Evolutionary conservation across 1,284 basidiomycete species (phyloP), one percentile per base, ranked within the genome.

Genomic region (Mycena sp.): DNA sequence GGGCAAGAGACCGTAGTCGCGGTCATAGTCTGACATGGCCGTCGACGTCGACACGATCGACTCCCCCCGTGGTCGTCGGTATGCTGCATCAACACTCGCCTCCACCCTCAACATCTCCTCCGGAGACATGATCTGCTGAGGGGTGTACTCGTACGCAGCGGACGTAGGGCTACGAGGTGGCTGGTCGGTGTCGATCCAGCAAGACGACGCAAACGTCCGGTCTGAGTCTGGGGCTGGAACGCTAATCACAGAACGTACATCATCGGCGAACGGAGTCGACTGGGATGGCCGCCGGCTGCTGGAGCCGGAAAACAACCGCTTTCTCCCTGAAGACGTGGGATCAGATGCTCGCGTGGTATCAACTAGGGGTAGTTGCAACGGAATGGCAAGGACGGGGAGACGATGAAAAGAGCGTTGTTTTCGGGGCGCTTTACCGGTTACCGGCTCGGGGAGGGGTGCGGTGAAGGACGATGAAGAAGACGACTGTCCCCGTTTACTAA

Each of bases 101-200:
- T 88, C 87, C 10, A 90, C 74, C 72, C 81, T 80, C 28, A 86
- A 80, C 78, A 90, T 82, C 58, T 90, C 86, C 23, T 85, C 87
- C 17, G 87, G 85, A 14, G 87, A 85, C 81, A 89, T 83, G 67
- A 88, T 90, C 46, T 84, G 85, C 71, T 88, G 85, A 11, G 87
- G 85, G 4, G 77, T 79, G 71, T 87, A 87, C 25, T 89, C 87
- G 23, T 71, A 58, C 11, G 63, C 51, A 10, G 62, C 64, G 19
- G 71, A 65, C 30, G 67, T 66, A 54, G 82, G 78, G 64, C 78
- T 82, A 32, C 63, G 70, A 11, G 77, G 75, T 21, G 64, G 60
- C 26, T 66, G 63, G 46, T 80, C 77, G 29, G 71, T 58, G 63
- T 87, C 85, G 40, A 86, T 84, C 82, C 84, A 86, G 63, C 81